Conservation (phyloP, 352 stramenopile species). For the Pythium brachiatum region DNA sequence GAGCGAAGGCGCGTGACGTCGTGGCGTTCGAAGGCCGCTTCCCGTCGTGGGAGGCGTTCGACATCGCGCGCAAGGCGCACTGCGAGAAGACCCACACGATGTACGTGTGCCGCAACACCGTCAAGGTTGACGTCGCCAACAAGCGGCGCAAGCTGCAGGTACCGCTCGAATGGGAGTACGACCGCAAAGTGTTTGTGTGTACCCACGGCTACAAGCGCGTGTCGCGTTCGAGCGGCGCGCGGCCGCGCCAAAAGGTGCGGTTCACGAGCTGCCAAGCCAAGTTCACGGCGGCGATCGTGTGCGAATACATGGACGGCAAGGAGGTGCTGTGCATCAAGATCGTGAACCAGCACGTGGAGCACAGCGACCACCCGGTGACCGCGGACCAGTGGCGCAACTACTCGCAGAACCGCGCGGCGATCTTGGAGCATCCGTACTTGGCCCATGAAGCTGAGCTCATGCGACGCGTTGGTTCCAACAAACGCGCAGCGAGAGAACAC, state of each 20-base stretch:
- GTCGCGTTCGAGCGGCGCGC: conserved; percentile 58
- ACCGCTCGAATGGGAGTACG: conserved; percentile 57
- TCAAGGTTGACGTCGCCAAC: conserved; percentile 73
- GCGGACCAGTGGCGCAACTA: conserved; percentile 77
- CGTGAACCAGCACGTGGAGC: conserved; percentile 46
- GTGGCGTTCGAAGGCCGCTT: conserved; percentile 68
- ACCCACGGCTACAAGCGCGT: conserved; percentile 71
- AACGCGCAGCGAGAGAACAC: conserved; percentile 52
- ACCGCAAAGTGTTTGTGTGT: conserved; percentile 77
- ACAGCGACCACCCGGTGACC: conserved; percentile 61
- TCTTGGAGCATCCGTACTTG: conserved; percentile 68
- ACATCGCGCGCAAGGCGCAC: conserved; percentile 58
- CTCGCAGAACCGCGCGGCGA: conserved; percentile 71
- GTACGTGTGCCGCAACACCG: conserved; percentile 78
- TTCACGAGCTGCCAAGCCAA: conserved; percentile 66
- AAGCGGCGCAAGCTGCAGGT: conserved; percentile 69
- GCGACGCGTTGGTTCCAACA: conserved; percentile 68
- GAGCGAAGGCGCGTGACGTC: conserved; percentile 44
- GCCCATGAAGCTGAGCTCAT: conserved; percentile 72
- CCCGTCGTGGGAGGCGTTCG: conserved; percentile 76
- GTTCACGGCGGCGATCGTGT: conserved; percentile 63
- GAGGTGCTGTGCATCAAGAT: conserved; percentile 68
- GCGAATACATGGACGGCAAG: conserved; percentile 46
- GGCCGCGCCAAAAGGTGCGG: conserved; percentile 62
- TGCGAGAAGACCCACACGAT: conserved; percentile 78